Conservation (phyloP, 2,329 filamentous ascomycete genomes). For the Aaosphaeria arxii region DNA sequence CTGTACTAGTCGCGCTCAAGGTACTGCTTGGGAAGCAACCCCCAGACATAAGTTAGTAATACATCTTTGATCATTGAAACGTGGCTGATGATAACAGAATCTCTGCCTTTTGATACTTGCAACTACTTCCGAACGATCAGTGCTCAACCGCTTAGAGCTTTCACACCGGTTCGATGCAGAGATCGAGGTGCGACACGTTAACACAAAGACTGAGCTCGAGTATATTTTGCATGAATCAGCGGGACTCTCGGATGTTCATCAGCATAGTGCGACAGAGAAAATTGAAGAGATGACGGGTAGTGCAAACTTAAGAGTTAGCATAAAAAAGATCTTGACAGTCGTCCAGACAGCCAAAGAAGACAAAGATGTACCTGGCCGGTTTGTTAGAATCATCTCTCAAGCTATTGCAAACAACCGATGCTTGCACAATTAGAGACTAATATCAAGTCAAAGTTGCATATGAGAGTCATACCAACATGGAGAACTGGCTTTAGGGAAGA, state of each 20-base stretch:
- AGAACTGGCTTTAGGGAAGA: no score
- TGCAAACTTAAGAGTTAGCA: conserved; percentile 73
- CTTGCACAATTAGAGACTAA: no score
- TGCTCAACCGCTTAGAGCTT: conserved; percentile 79
- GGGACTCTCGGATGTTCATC: conserved; percentile 53
- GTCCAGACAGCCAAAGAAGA: conserved; percentile 68
- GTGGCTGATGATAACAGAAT: conserved; percentile 45
- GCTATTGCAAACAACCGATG: conserved; percentile 31
- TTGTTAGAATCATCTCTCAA: conserved; percentile 35
- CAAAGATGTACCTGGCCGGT: conserved; percentile 56
- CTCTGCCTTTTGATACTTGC: conserved; percentile 84
- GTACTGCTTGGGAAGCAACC: conserved; percentile 74
- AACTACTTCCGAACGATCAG: conserved; percentile 79
- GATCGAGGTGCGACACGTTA: conserved; percentile 76
- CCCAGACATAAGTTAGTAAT: conserved; percentile 57
- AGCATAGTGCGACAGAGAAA: conserved; percentile 57
- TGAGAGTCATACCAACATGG: no score
- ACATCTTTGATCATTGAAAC: background rate
- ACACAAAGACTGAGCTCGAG: conserved; percentile 62
- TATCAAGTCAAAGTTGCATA: no score
- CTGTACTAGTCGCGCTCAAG: conserved; percentile 74
- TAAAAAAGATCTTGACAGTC: conserved; percentile 71
- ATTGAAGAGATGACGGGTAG: conserved; percentile 65
- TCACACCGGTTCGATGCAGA: conserved; percentile 77
- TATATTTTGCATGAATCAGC: conserved; percentile 65